Conservation (phyloP, 1,139 yeast species). For the Suhomyces bribrorum region DNA sequence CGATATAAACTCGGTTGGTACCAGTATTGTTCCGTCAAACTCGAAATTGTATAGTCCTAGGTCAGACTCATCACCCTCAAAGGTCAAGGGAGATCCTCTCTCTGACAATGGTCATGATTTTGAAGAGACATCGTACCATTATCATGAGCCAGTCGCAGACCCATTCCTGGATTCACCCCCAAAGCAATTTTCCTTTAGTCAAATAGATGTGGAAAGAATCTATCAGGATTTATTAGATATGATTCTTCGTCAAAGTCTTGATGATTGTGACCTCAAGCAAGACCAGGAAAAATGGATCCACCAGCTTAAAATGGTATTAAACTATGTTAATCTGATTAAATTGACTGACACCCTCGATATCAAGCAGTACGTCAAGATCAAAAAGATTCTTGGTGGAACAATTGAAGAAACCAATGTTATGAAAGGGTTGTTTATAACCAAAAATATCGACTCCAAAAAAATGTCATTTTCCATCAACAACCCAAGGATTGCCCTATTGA, state of each 20-base stretch:
- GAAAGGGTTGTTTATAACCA: slow-evolving; percentile 84
- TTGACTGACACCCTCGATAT: slow-evolving; percentile 78
- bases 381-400: slow-evolving; percentile 76
- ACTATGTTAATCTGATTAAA: slow-evolving; percentile 29
- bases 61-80: slow-evolving; percentile 5
- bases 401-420: slow-evolving; percentile 61
- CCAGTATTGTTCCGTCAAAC: background rate
- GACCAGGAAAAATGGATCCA: slow-evolving; percentile 44
- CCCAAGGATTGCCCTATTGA: slow-evolving; percentile 79
- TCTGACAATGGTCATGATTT: slow-evolving; percentile 3
- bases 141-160: background rate
- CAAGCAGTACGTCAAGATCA: slow-evolving; percentile 83
- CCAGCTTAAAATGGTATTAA: slow-evolving; percentile 28
- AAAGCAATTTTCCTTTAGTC: slow-evolving; percentile 1
- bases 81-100: background rate
- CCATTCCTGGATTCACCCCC: slow-evolving; percentile 3
- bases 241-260: slow-evolving; percentile 64
- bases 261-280: slow-evolving; percentile 51
- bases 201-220: slow-evolving; percentile 10
- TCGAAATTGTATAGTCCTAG: background rate
- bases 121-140: background rate
- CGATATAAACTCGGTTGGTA: slow-evolving; percentile 1
- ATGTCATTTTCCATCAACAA: slow-evolving; percentile 67
- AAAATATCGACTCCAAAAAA: slow-evolving; percentile 74
- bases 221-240: slow-evolving; percentile 30